Conservation (phyloP, 2,329 filamentous ascomycete species). For the Stromatinia cepivora region DNA sequence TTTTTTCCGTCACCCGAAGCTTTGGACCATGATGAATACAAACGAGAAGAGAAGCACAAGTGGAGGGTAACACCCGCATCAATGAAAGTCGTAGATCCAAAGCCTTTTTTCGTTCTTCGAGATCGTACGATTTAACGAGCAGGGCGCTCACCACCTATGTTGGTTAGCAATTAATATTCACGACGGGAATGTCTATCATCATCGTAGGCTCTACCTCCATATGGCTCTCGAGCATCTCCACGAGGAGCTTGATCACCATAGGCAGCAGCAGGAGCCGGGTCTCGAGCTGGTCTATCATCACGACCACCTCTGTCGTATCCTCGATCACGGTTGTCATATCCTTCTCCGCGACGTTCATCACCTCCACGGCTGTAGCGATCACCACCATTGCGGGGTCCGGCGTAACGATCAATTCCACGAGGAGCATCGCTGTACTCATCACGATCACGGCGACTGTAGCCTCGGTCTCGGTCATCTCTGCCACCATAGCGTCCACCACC, state of each 20-base stretch:
- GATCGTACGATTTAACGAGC: slow-evolving; percentile 43
- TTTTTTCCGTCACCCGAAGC: slow-evolving; percentile 42
- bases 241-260: slow-evolving; percentile 48
- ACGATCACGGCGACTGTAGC: slow-evolving; percentile 45
- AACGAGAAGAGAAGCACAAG: slow-evolving; percentile 39
- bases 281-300: slow-evolving; percentile 49
- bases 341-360: slow-evolving; percentile 50
- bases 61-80: slow-evolving; percentile 42
- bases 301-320: slow-evolving; percentile 49
- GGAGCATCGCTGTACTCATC: slow-evolving; percentile 39
- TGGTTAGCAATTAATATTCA: slow-evolving; percentile 43
- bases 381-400: slow-evolving; percentile 26
- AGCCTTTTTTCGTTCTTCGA: slow-evolving; percentile 39
- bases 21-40: slow-evolving; percentile 41
- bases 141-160: slow-evolving; percentile 42
- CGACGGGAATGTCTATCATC: slow-evolving; percentile 41
- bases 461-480: slow-evolving; percentile 47
- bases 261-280: slow-evolving; percentile 44
- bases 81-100: slow-evolving; percentile 43
- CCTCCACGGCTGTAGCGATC: slow-evolving; percentile 37
- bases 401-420: slow-evolving; percentile 43
- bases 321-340: slow-evolving; percentile 48
- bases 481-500: slow-evolving; percentile 41
- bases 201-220: slow-evolving; percentile 45
- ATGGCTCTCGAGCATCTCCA: slow-evolving; percentile 47